Evolutionary conservation across 108 stramenopile genomes (phyloP).

Genomic region (Stephanodiscus triporus): DNA sequence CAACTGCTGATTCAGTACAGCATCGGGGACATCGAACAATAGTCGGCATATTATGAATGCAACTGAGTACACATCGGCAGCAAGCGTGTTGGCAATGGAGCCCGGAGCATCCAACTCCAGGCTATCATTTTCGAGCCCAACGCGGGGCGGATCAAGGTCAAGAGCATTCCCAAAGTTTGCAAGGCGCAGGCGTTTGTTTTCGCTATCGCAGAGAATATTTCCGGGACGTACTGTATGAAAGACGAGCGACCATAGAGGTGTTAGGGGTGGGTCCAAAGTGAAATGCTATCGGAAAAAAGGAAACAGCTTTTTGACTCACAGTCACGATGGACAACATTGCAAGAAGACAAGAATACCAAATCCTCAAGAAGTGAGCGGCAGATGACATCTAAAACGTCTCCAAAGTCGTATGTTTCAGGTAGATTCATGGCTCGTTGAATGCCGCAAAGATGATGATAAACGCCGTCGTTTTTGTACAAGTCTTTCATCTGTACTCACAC

Average conservation of each 20-base stretch:
- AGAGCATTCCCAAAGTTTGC: conserved; percentile 85
- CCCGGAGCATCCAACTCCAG: conserved; percentile 77
- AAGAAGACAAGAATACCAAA: conserved; percentile 55
- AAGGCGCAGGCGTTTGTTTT: conserved; percentile 41
- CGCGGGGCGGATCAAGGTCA: conserved; percentile 69
- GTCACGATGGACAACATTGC: conserved; percentile 76
- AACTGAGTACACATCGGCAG: conserved; percentile 70
- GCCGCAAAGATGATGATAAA: conserved; percentile 45
- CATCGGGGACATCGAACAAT: conserved; percentile 70
- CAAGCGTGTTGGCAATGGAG: conserved; percentile 54
- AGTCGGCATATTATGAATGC: conserved; percentile 74
- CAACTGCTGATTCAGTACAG: conserved; percentile 67
- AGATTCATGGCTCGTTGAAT: conserved; percentile 56
- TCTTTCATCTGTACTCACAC: conserved; percentile 33
- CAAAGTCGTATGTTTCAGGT: conserved; percentile 45
- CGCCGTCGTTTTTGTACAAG: conserved; percentile 21
- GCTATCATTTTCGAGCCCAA: conserved; percentile 50
- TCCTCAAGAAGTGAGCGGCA: conserved; percentile 53
- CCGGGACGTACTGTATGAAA: conserved; percentile 53
- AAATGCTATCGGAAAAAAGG: neutral
- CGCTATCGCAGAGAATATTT: conserved; percentile 60
- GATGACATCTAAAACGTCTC: conserved; percentile 58
- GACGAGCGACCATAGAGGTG: neutral
- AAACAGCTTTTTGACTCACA: conserved; percentile 21
- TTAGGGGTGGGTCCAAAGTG: neutral